Evolutionary conservation across 441 rosid species (phyloP).

Genomic region (Cnidoscolus chayamansa): DNA sequence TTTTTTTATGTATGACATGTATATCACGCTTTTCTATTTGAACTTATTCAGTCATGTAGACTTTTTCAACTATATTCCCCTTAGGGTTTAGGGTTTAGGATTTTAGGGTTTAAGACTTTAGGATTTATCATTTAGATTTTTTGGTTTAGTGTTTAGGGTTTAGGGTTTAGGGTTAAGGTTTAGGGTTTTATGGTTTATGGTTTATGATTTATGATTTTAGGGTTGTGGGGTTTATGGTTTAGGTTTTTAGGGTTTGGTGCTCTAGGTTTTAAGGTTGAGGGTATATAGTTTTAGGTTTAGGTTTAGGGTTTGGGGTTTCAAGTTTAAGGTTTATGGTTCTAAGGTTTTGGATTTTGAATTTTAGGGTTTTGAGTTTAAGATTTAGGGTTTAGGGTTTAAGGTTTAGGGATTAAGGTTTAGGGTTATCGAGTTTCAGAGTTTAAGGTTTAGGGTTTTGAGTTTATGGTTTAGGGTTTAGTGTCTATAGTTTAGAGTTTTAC

Average conservation of each 20-base stretch:
- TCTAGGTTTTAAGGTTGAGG: too few species aligned
- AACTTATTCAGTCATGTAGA: too few species aligned
- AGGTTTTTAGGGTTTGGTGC: too few species aligned
- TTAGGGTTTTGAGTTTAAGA: conserved; percentile 8
- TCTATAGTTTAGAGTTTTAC: neutral
- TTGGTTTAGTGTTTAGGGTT: too few species aligned
- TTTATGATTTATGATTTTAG: too few species aligned
- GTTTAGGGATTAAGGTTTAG: conserved; percentile 3
- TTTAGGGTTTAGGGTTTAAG: conserved; percentile 7
- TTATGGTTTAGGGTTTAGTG: conserved; percentile 10
- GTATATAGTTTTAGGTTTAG: neutral
- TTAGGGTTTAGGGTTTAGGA: neutral
- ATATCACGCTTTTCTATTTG: too few species aligned
- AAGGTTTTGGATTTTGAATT: conserved; percentile 4
- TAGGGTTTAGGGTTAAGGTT: too few species aligned
- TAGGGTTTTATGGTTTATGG: too few species aligned
- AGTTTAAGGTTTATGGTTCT: too few species aligned
- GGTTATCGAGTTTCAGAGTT: conserved; percentile 3
- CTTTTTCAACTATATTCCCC: too few species aligned
- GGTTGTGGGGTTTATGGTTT: too few species aligned
- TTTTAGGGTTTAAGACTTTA: conserved; percentile 11
- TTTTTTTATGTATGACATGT: too few species aligned
- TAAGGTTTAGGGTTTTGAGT: conserved; percentile 1
- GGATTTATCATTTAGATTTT: conserved; percentile 1
- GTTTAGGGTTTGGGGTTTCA: neutral